These are phyloP conservation scores for Luffa acutangula DNA, from an alignment of 306 rosid genomes.

Conservation along the genomic window DNA sequence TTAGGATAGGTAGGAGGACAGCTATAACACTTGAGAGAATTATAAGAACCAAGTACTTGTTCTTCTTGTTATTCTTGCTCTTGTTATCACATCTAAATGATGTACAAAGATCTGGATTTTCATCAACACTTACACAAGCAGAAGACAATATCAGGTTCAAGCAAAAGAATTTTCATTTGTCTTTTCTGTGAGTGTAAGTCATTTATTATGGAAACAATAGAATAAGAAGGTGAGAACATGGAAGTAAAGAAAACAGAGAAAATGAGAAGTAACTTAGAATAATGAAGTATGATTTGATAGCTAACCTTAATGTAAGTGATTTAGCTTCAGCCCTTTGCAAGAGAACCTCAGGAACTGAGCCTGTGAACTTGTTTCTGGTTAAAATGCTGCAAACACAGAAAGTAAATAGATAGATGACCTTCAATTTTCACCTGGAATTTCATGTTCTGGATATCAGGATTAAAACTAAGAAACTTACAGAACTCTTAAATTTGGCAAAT, in stretches of 20 bases:
- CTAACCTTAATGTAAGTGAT: constrained; percentile 5
- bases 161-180: neutral
- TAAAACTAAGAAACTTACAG: constrained; percentile 18
- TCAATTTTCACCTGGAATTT: neutral
- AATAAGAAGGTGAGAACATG: neutral
- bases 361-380: constrained; percentile 12
- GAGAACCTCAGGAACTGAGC: constrained; percentile 14
- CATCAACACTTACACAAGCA: constrained; percentile 15
- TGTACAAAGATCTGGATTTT: constrained; percentile 13
- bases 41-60: constrained; percentile 16
- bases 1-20: neutral
- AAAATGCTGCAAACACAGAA: neutral
- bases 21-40: constrained; percentile 11
- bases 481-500: constrained; percentile 6
- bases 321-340: neutral
- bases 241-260: neutral
- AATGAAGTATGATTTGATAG: neutral
- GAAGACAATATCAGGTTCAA: neutral
- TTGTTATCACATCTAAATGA: constrained; percentile 2
- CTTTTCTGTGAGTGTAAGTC: neutral
- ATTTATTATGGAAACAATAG: neutral
- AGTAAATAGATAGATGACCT: neutral
- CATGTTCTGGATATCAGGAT: neutral
- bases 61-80: neutral
- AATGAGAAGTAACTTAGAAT: neutral